phyloP scores from a whole-genome alignment of 2,329 filamentous ascomycete genomes.

The Neurospora sp. region DNA sequence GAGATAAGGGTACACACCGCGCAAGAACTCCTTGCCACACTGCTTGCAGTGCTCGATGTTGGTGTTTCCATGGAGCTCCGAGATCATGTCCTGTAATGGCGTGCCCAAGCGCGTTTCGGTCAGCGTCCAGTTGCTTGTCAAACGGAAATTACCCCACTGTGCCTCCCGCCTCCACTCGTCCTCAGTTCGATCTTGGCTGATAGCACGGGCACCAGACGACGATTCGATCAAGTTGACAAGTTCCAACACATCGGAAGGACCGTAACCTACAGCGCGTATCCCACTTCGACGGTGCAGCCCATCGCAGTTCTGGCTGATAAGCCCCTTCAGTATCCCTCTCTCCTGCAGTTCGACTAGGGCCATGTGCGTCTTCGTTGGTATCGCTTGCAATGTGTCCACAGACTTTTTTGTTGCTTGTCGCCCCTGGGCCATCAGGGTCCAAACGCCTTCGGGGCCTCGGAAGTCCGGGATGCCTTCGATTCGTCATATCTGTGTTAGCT shows the following conservation, averaged over 20 bases:
- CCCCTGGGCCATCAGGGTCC: slow-evolving; percentile 34
- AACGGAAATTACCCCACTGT: neutral
- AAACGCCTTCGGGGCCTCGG: slow-evolving; percentile 34
- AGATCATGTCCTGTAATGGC: slow-evolving; percentile 27
- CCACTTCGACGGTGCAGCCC: slow-evolving; percentile 35
- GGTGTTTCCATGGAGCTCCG: slow-evolving; percentile 37
- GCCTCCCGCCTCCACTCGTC: too few relatives aligned
- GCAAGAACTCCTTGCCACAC: slow-evolving; percentile 35
- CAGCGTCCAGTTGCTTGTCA: neutral
- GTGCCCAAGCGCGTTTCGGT: neutral
- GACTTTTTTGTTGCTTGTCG: slow-evolving; percentile 22
- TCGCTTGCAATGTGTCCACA: slow-evolving; percentile 30
- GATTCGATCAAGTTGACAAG: neutral
- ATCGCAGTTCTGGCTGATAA: slow-evolving; percentile 36
- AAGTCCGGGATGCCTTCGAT: slow-evolving; percentile 35
- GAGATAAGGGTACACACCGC: slow-evolving; percentile 21
- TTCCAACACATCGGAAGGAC: neutral
- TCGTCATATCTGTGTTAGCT: neutral
- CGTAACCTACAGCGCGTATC: slow-evolving; percentile 27
- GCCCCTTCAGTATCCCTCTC: slow-evolving; percentile 29
- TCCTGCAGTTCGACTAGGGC: slow-evolving; percentile 34
- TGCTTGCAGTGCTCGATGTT: slow-evolving; percentile 34
- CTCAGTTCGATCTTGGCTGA: neutral
- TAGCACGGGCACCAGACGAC: neutral
- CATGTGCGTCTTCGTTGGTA: slow-evolving; percentile 37